Percentiles rank a stretch among this genome's conserved stretches.
These are phyloP conservation scores for Fraxinus angustifolia DNA, from an alignment of 305 asterid genomes.

Conservation along the genomic window DNA sequence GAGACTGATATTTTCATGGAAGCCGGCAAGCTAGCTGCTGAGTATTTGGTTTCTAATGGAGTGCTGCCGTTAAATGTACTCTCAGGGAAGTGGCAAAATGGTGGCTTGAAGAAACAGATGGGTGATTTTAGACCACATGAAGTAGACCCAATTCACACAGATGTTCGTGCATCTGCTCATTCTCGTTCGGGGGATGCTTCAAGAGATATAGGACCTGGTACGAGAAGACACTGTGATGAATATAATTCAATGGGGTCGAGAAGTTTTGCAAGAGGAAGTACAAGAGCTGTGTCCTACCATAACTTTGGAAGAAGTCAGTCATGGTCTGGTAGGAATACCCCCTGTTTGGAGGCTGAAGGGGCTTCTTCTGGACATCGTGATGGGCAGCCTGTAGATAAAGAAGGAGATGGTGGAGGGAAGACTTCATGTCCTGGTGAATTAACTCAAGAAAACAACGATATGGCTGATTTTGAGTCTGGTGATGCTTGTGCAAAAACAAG, in stretches of 20 bases:
- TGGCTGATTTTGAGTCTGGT: slow-evolving; percentile 32
- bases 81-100: slow-evolving; percentile 64
- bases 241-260: slow-evolving; percentile 41
- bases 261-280: slow-evolving; percentile 46
- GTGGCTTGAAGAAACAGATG: slow-evolving; percentile 42
- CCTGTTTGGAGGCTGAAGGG: slow-evolving; percentile 40
- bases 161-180: slow-evolving; percentile 51
- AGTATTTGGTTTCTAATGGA: slow-evolving; percentile 75
- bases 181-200: slow-evolving; percentile 51
- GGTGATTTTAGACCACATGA: slow-evolving; percentile 13
- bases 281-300: slow-evolving; percentile 46
- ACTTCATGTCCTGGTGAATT: slow-evolving; percentile 40
- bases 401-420: slow-evolving; percentile 33
- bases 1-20: slow-evolving; percentile 64
- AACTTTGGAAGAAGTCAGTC: slow-evolving; percentile 59
- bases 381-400: slow-evolving; percentile 39
- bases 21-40: slow-evolving; percentile 91
- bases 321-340: slow-evolving; percentile 47
- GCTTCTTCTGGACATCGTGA: slow-evolving; percentile 32
- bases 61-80: slow-evolving; percentile 69
- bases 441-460: slow-evolving; percentile 33
- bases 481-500: background rate
- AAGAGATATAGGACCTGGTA: slow-evolving; percentile 41
- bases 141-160: slow-evolving; percentile 27
- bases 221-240: slow-evolving; percentile 54